Conservation (phyloP, 352 stramenopile species). For the Phytophthora pini region DNA sequence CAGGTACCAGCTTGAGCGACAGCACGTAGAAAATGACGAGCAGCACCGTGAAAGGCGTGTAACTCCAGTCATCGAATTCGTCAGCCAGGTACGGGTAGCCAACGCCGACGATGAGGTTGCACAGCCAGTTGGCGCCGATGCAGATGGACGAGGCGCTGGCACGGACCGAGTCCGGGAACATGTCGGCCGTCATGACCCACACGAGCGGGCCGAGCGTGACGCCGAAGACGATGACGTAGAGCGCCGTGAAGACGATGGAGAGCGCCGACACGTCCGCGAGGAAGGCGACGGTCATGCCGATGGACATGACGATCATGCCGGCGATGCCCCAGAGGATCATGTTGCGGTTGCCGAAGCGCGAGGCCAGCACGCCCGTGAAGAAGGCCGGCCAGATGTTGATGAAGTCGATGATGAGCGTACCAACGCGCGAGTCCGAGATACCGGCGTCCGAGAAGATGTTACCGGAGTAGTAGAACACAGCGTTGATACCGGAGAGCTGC, state of each 20-base stretch:
- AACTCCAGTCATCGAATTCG: conserved; percentile 41
- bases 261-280: conserved; percentile 39
- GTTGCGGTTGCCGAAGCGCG: no score
- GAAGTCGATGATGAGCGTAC: no score
- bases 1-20: conserved; percentile 45
- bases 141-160: conserved; percentile 44
- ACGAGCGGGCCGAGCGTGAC: conserved; percentile 60
- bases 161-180: conserved; percentile 39
- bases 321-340: no score
- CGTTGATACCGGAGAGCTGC: conserved; percentile 58
- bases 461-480: not conserved
- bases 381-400: no score
- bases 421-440: no score
- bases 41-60: conserved; percentile 42
- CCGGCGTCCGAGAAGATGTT: no score
- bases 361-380: no score
- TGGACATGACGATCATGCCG: not conserved
- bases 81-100: conserved; percentile 49
- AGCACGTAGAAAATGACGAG: conserved; percentile 53
- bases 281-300: conserved; percentile 58
- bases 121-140: conserved; percentile 50
- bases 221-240: conserved; percentile 51
- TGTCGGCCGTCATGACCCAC: conserved; percentile 33
- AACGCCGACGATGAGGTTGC: conserved; percentile 54
- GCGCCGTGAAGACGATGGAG: conserved; percentile 55